Evolutionary conservation across 1,284 basidiomycete species (phyloP).

Genomic region (Ceratorhiza oryzae-sativae): DNA sequence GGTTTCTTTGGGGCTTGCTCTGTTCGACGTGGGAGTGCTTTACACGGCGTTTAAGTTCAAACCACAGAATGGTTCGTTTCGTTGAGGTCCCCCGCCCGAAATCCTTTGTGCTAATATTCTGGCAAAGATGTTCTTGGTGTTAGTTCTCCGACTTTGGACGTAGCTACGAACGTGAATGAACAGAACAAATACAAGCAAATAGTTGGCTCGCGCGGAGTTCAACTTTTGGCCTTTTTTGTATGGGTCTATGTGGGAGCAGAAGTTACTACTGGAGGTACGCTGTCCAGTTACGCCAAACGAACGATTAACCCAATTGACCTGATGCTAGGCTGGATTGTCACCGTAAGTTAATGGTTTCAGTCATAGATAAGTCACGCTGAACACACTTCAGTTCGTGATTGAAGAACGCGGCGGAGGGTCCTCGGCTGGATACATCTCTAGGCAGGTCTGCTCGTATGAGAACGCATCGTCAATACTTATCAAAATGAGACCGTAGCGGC

Average conservation of each 20-base stretch:
- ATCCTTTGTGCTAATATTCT: too few relatives aligned
- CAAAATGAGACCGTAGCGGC: not conserved
- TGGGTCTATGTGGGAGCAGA: constrained; percentile 74
- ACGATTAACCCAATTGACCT: not conserved
- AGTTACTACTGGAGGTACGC: constrained; percentile 66
- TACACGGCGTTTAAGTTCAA: constrained; percentile 59
- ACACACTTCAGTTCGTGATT: constrained; percentile 30
- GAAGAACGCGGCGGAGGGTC: constrained; percentile 50
- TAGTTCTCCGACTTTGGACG: not conserved
- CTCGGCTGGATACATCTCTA: constrained; percentile 51
- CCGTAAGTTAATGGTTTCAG: not conserved
- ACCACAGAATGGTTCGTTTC: constrained; percentile 48
- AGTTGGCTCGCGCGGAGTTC: constrained; percentile 60
- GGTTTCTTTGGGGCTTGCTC: constrained; percentile 63
- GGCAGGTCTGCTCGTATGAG: not conserved
- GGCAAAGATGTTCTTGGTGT: not conserved
- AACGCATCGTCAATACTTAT: not conserved
- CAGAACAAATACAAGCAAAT: constrained; percentile 64
- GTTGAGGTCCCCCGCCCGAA: too few relatives aligned
- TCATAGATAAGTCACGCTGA: not conserved
- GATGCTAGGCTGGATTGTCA: constrained; percentile 24
- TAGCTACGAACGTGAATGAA: constrained; percentile 48
- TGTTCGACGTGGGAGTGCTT: constrained; percentile 58
- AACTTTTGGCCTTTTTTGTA: constrained; percentile 66
- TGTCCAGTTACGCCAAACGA: not conserved